Base-by-base conservation (phyloP, 768 basidiomycete genomes). In the Phanerodontia chrysosporium region DNA sequence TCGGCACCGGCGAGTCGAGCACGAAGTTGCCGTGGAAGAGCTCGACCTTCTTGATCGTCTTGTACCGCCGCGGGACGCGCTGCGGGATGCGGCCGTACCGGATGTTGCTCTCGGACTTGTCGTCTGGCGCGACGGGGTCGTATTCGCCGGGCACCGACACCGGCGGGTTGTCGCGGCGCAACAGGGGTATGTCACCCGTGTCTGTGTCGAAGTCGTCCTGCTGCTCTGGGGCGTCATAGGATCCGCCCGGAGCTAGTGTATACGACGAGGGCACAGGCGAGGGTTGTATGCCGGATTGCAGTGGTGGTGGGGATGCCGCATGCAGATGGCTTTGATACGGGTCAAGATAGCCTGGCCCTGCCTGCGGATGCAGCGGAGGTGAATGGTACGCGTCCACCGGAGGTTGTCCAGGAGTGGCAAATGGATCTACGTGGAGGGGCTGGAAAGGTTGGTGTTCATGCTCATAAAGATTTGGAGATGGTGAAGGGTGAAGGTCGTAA, bases 11-110 rank as follows among this genome's bases (percentile, higher is more conserved):
- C 12, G 89, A 85, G 74, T 98, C 95, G 35, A 95, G 77, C 12
- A 98, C 92, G 49, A 97, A 87, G 72, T 98, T 97, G 7, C 96
- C 96, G 61, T 92, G 89, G 73, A 92, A 94, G 14, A 98, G 78
- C 83, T 90, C 90, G 64, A 96, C 90, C 69, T 85, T 86, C 77
- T 97, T 98, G 70, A 94, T 85, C 0, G 95, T 98, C 79, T 95
- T 96, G 78, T 94, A 86, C 53, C 95, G 76, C 49, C 96, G 76
- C 0, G 93, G 89, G 1, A 97, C 90, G 24, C 95, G 81, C 68
- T 95, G 92, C 0, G 96, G 95, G 58, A 97, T 94, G 12, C 87
- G 77, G 0, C 96, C 95, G 69, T 96, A 98, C 21, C 92, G 80
- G 58, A 91, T 90, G 61, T 89, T 87, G 66, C 67, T 81, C 49